A percentile compares a stretch with the other conserved stretches of the same genome.
phyloP scores from a whole-genome alignment of 2,329 filamentous ascomycete species.

The Fusarium sp. region DNA sequence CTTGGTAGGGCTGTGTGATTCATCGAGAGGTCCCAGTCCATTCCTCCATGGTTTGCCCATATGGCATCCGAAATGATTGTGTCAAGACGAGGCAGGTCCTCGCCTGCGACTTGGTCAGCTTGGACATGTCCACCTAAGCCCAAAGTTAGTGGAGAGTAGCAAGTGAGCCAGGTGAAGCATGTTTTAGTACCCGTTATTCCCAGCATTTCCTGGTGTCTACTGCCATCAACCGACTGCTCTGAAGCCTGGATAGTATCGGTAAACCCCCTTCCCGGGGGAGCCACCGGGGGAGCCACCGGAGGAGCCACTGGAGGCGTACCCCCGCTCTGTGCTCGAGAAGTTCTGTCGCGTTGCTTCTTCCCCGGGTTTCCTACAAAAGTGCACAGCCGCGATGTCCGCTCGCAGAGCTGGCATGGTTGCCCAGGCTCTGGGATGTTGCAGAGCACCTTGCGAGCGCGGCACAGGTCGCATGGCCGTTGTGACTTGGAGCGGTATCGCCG shows the following conservation, averaged over 20 bases:
- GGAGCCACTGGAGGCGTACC: not conserved
- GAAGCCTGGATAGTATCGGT: not conserved
- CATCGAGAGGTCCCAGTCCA: not conserved
- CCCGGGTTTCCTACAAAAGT: constrained; percentile 41
- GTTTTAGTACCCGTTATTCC: not conserved
- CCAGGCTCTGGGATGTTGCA: constrained; percentile 44
- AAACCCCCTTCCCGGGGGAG: not conserved
- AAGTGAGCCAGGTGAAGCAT: not conserved
- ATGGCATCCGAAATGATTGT: not conserved
- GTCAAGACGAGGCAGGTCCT: not conserved
- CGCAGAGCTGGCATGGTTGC: constrained; percentile 42
- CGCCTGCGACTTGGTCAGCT: not conserved
- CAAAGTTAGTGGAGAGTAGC: not conserved
- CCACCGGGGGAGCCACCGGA: not conserved
- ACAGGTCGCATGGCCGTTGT: constrained; percentile 38
- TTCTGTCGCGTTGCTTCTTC: constrained; percentile 5
- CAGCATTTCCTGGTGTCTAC: not conserved
- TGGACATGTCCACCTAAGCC: not conserved
- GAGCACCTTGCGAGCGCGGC: constrained; percentile 40
- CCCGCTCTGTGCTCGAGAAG: not conserved
- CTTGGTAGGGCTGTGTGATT: not conserved
- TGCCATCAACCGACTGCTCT: not conserved
- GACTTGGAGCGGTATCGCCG: constrained; percentile 38
- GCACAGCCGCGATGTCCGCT: constrained; percentile 37
- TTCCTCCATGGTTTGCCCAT: not conserved